Evolutionary conservation across 345 rosid species (phyloP).

Genomic region (Dipteronia dyeriana): DNA sequence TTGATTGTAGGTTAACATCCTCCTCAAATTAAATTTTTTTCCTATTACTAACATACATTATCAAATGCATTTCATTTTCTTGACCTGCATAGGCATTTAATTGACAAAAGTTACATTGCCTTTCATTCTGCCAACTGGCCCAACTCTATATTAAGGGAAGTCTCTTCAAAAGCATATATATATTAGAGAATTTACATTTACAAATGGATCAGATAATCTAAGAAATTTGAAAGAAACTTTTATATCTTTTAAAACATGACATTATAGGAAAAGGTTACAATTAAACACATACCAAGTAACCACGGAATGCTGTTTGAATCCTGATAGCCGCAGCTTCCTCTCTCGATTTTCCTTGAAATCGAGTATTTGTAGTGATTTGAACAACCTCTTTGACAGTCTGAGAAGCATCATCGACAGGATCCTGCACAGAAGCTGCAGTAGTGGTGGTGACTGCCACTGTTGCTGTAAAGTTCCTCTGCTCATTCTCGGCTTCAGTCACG

Average conservation of each 20-base stretch:
- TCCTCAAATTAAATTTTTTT: not conserved
- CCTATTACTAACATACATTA: not conserved
- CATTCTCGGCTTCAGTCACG: constrained; percentile 46
- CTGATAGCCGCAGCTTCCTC: constrained; percentile 86
- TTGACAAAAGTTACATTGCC: not conserved
- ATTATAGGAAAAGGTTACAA: not conserved
- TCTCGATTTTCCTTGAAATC: constrained; percentile 58
- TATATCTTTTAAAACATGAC: not conserved
- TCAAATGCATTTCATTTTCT: not conserved
- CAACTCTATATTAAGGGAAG: not conserved
- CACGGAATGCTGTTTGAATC: constrained; percentile 89
- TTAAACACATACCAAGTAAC: constrained; percentile 59
- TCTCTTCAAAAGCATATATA: not conserved
- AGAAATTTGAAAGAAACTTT: too few relatives aligned
- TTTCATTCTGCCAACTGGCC: not conserved
- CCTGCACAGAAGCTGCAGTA: constrained; percentile 25
- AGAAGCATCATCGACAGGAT: constrained; percentile 29
- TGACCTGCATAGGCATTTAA: not conserved
- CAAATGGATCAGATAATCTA: not conserved
- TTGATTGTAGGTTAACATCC: not conserved
- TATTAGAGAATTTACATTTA: not conserved
- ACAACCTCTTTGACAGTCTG: constrained; percentile 48
- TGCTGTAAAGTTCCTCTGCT: constrained; percentile 33
- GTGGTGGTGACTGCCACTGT: constrained; percentile 31
- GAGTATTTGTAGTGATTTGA: constrained; percentile 26